Evolutionary conservation across 2,329 filamentous ascomycete genomes (phyloP).

Genomic region (Blastomyces silverae): DNA sequence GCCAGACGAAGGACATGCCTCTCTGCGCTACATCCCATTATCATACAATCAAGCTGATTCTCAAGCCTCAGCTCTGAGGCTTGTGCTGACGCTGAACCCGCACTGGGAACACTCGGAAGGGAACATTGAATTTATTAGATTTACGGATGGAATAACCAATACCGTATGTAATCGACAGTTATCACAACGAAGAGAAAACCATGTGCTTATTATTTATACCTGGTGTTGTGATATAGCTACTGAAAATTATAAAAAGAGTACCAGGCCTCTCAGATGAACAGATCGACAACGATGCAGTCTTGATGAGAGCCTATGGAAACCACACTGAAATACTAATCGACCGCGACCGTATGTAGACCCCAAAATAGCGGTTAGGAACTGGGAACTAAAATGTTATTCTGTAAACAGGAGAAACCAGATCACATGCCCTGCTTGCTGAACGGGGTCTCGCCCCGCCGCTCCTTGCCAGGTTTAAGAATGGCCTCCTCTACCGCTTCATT

Average conservation of each 20-base stretch:
- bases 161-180: conserved; percentile 50
- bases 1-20: conserved; percentile 16
- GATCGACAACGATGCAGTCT: conserved; percentile 74
- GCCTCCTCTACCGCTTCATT: conserved; percentile 89
- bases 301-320: conserved; percentile 89
- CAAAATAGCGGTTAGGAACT: conserved; percentile 24
- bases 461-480: conserved; percentile 88
- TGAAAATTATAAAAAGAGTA: conserved; percentile 46
- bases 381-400: conserved; percentile 27
- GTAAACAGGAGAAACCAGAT: conserved; percentile 51
- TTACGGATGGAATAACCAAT: conserved; percentile 98
- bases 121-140: conserved; percentile 75
- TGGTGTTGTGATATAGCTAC: conserved; percentile 35
- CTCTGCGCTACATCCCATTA: conserved; percentile 57
- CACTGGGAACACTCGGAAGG: conserved; percentile 72
- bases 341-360: conserved; percentile 64
- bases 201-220: conserved; percentile 8
- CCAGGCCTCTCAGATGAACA: conserved; percentile 66
- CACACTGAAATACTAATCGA: conserved; percentile 95
- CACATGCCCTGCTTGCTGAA: conserved; percentile 79
- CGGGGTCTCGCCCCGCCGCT: conserved; percentile 77
- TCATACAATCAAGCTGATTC: conserved; percentile 72
- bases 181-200: not conserved
- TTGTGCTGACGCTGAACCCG: conserved; percentile 72
- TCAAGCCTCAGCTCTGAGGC: conserved; percentile 66